These are phyloP conservation scores for Venustampulla echinocandica DNA, from an alignment of 495 filamentous ascomycete genomes.

Conservation along the genomic window DNA sequence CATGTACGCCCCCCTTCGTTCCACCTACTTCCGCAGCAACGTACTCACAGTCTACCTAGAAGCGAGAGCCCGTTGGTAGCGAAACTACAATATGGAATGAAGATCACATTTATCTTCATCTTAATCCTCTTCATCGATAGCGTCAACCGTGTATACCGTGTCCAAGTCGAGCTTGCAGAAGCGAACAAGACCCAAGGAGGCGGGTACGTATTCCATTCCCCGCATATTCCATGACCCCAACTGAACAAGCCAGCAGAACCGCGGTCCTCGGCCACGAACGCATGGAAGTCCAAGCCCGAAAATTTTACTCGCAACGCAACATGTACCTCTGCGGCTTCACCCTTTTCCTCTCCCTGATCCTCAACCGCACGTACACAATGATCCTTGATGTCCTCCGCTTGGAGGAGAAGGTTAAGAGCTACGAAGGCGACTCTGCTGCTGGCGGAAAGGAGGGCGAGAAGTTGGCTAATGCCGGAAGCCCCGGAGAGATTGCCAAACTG, in stretches of 20 bases:
- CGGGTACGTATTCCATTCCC: constrained; percentile 28
- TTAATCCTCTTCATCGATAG: constrained; percentile 96
- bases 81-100: constrained; percentile 42
- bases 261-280: constrained; percentile 80
- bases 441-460: constrained; percentile 60
- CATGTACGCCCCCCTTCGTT: constrained; percentile 18
- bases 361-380: constrained; percentile 98
- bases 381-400: constrained; percentile 90
- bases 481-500: constrained; percentile 66
- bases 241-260: constrained; percentile 37
- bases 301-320: constrained; percentile 99
- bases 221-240: neutral
- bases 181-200: constrained; percentile 41
- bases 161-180: constrained; percentile 74
- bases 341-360: constrained; percentile 94
- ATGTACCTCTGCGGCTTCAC: constrained; percentile 99
- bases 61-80: constrained; percentile 67
- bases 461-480: constrained; percentile 54
- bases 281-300: constrained; percentile 96
- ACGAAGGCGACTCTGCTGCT: constrained; percentile 68
- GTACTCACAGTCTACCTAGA: constrained; percentile 29
- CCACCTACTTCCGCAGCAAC: neutral
- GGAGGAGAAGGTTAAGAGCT: constrained; percentile 82
- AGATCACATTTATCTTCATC: constrained; percentile 99
- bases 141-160: constrained; percentile 95